Evolutionary conservation across 345 rosid genomes (phyloP), one percentile per base, ranked within the genome.

Genomic region (Moringa oleifera): DNA sequence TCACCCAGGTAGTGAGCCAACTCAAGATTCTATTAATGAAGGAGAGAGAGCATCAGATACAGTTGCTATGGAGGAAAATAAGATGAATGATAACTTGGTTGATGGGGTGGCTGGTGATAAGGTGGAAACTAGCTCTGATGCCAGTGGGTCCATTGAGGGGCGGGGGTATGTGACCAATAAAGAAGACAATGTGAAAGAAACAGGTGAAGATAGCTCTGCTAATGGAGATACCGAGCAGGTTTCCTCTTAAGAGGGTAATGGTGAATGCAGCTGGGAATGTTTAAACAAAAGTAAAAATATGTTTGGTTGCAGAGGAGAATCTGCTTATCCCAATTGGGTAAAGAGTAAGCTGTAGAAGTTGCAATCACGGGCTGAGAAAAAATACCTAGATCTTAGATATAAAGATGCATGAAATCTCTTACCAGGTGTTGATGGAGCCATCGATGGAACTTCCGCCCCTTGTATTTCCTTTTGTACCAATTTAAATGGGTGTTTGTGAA

Each of bases 151-250:
- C 6, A 9, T n/a, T 4, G 47, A 41, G 47, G 47, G 6, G 47
- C 6, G 17, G 47, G 12, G 1, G 25, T 63, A 64, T 37, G 23
- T 37, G 18, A 51, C 59, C 20, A 17, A 17, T 54, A 72, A 65
- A 62, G 82, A 65, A 59, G 76, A 58, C 24, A 65, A 22, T 19
- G 51, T 21, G 25, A 53, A 47, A 63, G 69, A 71, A 62, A 58
- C 47, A 23, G 31, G 23, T 57, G 60, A 56, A 61, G 56, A 31
- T 53, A 70, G 71, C 33, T 56, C 45, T 18, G 22, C 31, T 8
- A 20, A 54, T 61, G 67, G 59, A 45, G 56, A 61, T 71, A 58
- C 61, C 61, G 68, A 59, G 68, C 52, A 59, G 59, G 69, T 73
- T 67, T 65, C 75, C 58, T 53, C 53, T 20, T 65, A 53, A 59